Conservation (phyloP, 2,329 filamentous ascomycete genomes). For the Cadophora malorum region DNA sequence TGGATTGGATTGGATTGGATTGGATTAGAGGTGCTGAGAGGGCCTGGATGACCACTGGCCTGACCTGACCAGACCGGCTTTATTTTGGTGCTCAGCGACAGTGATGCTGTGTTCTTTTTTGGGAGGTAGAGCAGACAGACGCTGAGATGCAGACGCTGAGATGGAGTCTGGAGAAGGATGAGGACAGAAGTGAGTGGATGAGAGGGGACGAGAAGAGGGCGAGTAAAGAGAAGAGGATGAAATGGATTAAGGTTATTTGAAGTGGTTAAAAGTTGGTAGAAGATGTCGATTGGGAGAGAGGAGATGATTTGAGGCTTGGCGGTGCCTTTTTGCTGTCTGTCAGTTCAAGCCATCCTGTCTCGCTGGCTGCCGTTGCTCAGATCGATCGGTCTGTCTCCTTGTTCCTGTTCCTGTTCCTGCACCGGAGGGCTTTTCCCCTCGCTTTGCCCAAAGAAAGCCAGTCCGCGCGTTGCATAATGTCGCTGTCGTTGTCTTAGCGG, state of each 20-base stretch:
- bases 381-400: background rate
- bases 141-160: background rate
- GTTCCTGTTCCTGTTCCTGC: background rate
- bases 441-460: background rate
- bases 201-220: background rate
- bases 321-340: background rate
- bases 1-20: background rate
- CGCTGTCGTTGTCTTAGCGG: background rate
- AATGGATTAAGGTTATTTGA: background rate
- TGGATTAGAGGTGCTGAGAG: background rate
- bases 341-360: background rate
- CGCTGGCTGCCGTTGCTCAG: background rate
- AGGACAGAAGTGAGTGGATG: background rate
- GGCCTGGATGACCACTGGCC: no score
- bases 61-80: background rate
- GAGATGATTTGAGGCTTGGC: conserved; percentile 2
- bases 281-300: background rate
- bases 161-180: conserved; percentile 10
- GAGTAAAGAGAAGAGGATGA: conserved; percentile 5
- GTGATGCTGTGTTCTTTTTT: conserved; percentile 2
- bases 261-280: background rate
- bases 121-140: background rate
- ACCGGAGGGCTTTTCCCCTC: background rate
- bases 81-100: background rate
- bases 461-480: background rate